Evolutionary conservation across 805 yeast genomes (phyloP).

Genomic region (Saccharomycopsis sp.): DNA sequence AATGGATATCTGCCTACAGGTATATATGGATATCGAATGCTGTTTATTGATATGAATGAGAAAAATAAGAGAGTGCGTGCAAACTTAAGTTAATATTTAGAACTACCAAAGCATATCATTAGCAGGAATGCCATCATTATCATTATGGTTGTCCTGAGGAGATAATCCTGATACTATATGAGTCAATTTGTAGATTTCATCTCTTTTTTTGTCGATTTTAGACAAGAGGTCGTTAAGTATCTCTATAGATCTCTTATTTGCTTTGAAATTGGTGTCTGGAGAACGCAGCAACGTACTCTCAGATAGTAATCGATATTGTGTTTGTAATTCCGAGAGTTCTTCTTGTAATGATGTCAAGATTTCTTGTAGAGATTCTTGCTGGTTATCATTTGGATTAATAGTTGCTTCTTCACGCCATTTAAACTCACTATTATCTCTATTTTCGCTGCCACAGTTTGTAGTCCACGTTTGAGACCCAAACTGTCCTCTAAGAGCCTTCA

Average conservation of each 20-base stretch:
- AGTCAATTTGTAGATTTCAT: constrained; percentile 8
- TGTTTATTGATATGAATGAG: neutral
- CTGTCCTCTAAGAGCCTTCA: neutral
- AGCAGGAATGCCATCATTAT: neutral
- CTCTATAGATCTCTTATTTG: constrained; percentile 13
- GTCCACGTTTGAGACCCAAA: neutral
- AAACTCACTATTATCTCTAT: neutral
- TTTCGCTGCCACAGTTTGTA: neutral
- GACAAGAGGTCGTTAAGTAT: constrained; percentile 6
- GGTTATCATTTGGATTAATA: neutral
- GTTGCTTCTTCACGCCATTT: constrained; percentile 14
- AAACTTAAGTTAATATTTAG: neutral
- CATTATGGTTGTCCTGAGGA: neutral
- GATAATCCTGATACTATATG: neutral
- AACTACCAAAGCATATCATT: constrained; percentile 1
- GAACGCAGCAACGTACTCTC: neutral
- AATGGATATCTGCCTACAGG: too few relatives aligned
- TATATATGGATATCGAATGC: too few relatives aligned
- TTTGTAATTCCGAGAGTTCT: constrained; percentile 9
- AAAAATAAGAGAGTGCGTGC: neutral
- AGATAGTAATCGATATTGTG: constrained; percentile 5
- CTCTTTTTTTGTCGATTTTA: constrained; percentile 14
- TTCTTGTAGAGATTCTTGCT: constrained; percentile 1
- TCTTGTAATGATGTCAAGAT: constrained; percentile 7
- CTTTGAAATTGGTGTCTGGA: constrained; percentile 4